Conservation (phyloP, 2,329 filamentous ascomycete species). For the Metarhizium sp. region DNA sequence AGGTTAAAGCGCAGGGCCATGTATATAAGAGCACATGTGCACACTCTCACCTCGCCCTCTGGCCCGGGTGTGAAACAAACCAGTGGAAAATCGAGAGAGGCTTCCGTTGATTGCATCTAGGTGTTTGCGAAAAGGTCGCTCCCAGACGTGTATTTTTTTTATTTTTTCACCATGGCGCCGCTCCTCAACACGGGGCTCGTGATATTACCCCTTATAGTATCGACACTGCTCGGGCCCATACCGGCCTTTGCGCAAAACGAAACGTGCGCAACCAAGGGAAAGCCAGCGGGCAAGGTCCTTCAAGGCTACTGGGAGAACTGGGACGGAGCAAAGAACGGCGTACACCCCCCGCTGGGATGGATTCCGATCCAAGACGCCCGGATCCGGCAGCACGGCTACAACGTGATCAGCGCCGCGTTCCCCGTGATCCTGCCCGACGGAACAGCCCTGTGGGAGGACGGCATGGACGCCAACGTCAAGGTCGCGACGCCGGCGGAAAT, state of each 20-base stretch:
- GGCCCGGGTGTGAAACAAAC: too few species aligned
- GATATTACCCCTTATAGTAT: background rate
- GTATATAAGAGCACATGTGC: too few species aligned
- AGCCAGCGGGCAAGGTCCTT: slow-evolving; percentile 22
- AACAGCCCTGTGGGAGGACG: slow-evolving; percentile 22
- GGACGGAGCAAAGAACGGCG: slow-evolving; percentile 22
- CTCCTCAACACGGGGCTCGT: background rate
- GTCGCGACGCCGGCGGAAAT: slow-evolving; percentile 22
- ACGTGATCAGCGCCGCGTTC: slow-evolving; percentile 25
- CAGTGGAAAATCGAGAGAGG: too few species aligned
- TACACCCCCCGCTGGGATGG: slow-evolving; percentile 24
- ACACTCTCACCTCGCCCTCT: too few species aligned
- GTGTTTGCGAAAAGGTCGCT: too few species aligned
- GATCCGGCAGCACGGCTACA: slow-evolving; percentile 22
- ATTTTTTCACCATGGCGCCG: too few species aligned
- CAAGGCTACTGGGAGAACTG: slow-evolving; percentile 28
- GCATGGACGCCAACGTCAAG: slow-evolving; percentile 21
- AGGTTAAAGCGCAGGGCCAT: too few species aligned
- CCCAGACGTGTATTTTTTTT: too few species aligned
- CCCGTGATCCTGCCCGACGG: slow-evolving; percentile 24
- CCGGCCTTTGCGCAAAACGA: slow-evolving; percentile 9
- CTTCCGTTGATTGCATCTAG: too few species aligned
- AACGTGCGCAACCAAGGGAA: slow-evolving; percentile 22
- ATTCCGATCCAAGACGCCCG: slow-evolving; percentile 20
- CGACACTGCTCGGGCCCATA: background rate